Evolutionary conservation across 306 rosid genomes (phyloP).

Genomic region (Quercus cerris): DNA sequence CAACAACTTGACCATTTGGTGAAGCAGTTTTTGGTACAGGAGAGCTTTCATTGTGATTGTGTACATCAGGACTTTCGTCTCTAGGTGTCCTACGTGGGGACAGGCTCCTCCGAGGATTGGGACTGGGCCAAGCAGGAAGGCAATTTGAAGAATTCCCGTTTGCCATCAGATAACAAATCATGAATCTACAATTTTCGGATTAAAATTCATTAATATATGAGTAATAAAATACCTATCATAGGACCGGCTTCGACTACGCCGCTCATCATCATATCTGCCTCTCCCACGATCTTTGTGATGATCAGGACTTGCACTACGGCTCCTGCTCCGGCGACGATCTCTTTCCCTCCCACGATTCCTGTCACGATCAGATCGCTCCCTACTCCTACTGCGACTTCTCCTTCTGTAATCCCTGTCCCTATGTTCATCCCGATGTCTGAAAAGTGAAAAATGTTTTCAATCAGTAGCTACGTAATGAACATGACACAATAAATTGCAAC

Average conservation of each 20-base stretch:
- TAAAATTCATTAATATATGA: neutral
- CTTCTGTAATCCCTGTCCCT: constrained; percentile 53
- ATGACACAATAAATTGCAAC: neutral
- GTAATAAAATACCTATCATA: constrained; percentile 44
- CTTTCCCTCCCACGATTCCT: constrained; percentile 49
- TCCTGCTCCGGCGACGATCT: constrained; percentile 55
- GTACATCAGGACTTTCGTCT: constrained; percentile 37
- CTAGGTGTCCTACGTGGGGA: constrained; percentile 45
- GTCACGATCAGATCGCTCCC: constrained; percentile 60
- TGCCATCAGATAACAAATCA: constrained; percentile 21
- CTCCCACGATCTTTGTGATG: constrained; percentile 39
- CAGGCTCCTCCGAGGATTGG: constrained; percentile 35
- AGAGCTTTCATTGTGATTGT: constrained; percentile 28
- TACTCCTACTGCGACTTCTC: constrained; percentile 67
- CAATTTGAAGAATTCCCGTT: constrained; percentile 27
- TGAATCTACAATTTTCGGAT: constrained; percentile 1
- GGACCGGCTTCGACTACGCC: constrained; percentile 52
- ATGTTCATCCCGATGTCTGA: constrained; percentile 58
- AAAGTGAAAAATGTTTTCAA: constrained; percentile 16
- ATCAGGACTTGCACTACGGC: constrained; percentile 59
- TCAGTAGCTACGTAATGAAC: constrained; percentile 6
- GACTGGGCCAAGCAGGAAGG: constrained; percentile 38
- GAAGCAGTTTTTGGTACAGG: constrained; percentile 41
- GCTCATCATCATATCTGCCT: constrained; percentile 54
- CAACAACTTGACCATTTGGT: constrained; percentile 30